phyloP scores from a whole-genome alignment of 2,329 filamentous ascomycete genomes.

The Xylariaceae sp. region DNA sequence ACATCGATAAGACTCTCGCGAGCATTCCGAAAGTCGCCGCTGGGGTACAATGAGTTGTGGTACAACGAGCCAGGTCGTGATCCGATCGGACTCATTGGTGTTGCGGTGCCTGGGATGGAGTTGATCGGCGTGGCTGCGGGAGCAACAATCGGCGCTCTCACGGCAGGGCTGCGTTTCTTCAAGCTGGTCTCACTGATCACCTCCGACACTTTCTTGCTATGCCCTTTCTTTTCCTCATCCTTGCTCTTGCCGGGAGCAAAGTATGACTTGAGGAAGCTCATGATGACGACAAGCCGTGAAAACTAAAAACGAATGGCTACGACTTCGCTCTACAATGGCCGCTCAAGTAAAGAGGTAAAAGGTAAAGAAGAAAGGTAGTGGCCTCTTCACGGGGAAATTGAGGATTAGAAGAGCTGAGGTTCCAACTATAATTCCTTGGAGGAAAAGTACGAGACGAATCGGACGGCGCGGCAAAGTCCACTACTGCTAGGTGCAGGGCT shows the following conservation, averaged over 20 bases:
- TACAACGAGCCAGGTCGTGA: constrained; percentile 34
- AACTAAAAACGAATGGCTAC: constrained; percentile 21
- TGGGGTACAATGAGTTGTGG: constrained; percentile 44
- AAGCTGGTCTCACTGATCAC: constrained; percentile 28
- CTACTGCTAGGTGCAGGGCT: constrained; percentile 22
- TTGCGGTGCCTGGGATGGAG: constrained; percentile 31
- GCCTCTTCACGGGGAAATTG: constrained; percentile 4
- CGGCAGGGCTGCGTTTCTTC: constrained; percentile 20
- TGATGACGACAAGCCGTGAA: constrained; percentile 27
- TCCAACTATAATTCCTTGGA: constrained; percentile 9
- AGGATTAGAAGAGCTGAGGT: constrained; percentile 15
- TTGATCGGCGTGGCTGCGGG: constrained; percentile 20
- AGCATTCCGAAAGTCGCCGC: constrained; percentile 49
- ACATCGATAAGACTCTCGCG: constrained; percentile 56
- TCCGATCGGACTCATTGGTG: constrained; percentile 28
- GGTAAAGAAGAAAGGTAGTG: constrained; percentile 13
- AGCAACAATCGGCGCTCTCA: constrained; percentile 4
- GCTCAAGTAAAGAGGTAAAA: constrained; percentile 10
- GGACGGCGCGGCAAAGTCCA: constrained; percentile 25
- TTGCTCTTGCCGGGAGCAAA: constrained; percentile 39
- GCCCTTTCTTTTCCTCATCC: constrained; percentile 29
- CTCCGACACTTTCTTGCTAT: constrained; percentile 28
- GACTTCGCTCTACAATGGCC: constrained; percentile 17
- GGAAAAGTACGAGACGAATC: constrained; percentile 17
- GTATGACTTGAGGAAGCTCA: constrained; percentile 44